These are phyloP conservation scores for Auricularia cornea DNA, from an alignment of 768 basidiomycete genomes.

Conservation along the genomic window DNA sequence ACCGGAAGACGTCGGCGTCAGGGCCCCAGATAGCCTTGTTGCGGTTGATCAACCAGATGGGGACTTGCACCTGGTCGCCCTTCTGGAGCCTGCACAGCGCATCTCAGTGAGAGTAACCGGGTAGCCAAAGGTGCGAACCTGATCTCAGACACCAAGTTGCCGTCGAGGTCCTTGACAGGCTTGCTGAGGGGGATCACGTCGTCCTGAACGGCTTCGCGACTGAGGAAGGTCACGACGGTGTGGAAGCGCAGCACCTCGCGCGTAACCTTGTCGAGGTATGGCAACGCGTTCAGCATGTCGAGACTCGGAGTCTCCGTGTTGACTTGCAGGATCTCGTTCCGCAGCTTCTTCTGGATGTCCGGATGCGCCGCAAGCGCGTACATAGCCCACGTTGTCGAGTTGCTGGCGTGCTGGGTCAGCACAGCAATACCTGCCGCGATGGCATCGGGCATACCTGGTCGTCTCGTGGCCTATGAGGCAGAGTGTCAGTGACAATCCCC, in stretches of 20 bases:
- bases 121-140: constrained; percentile 4
- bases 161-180: constrained; percentile 21
- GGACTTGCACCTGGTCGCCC: constrained; percentile 19
- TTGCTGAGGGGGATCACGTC: constrained; percentile 44
- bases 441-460: constrained; percentile 4
- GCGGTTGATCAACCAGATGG: constrained; percentile 20
- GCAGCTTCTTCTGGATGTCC: constrained; percentile 19
- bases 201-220: constrained; percentile 21
- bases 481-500: background rate
- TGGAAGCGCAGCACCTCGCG: constrained; percentile 49
- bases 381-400: constrained; percentile 23
- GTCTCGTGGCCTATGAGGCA: constrained; percentile 20
- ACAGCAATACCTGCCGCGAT: no score
- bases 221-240: constrained; percentile 44
- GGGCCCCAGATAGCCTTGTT: constrained; percentile 23
- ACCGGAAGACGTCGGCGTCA: no score
- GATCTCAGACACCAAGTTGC: constrained; percentile 10
- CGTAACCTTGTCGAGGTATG: constrained; percentile 55
- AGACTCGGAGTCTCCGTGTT: constrained; percentile 6
- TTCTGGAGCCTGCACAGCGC: background rate
- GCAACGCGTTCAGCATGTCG: constrained; percentile 32
- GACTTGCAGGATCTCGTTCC: constrained; percentile 13
- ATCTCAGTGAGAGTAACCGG: background rate
- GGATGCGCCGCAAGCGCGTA: constrained; percentile 27
- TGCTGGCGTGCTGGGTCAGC: background rate